Percentiles rank a stretch among this genome's conserved stretches.
Evolutionary conservation across 2,329 filamentous ascomycete genomes (phyloP).

Genomic region (Knoxdaviesia proteae): DNA sequence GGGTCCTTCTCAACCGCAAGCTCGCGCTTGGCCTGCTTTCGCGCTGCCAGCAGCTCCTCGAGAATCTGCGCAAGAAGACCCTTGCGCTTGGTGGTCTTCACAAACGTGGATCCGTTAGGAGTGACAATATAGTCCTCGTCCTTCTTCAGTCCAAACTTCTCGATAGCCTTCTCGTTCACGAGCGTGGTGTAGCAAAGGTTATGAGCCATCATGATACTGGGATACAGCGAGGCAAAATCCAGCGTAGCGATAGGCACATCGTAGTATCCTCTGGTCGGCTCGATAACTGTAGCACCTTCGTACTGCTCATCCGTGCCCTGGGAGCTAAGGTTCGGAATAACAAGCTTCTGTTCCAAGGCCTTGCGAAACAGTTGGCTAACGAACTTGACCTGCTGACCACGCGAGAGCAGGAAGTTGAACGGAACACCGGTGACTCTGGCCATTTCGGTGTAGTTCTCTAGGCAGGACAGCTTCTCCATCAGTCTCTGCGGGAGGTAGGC

Average conservation of each 20-base stretch:
- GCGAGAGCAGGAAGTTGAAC: conserved; percentile 80
- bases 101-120: conserved; percentile 84
- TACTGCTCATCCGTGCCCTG: conserved; percentile 71
- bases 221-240: conserved; percentile 96
- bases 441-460: conserved; percentile 99
- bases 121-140: conserved; percentile 94
- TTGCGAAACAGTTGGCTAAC: conserved; percentile 94
- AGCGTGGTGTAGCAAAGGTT: conserved; percentile 96
- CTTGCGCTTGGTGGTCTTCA: conserved; percentile 72
- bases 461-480: conserved; percentile 92
- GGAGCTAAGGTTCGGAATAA: conserved; percentile 68
- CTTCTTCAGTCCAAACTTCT: conserved; percentile 57
- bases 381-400: conserved; percentile 94
- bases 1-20: conserved; percentile 74
- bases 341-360: conserved; percentile 75
- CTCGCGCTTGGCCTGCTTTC: conserved; percentile 88
- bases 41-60: conserved; percentile 73
- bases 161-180: conserved; percentile 53
- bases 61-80: conserved; percentile 87
- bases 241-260: conserved; percentile 87
- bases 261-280: conserved; percentile 83
- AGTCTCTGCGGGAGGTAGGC: conserved; percentile 84
- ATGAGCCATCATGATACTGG: conserved; percentile 96
- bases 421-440: conserved; percentile 96
- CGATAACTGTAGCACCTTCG: conserved; percentile 93